These are phyloP conservation scores for Effrenium voratum DNA, from an alignment of 73 alveolate genomes.

Conservation along the genomic window DNA sequence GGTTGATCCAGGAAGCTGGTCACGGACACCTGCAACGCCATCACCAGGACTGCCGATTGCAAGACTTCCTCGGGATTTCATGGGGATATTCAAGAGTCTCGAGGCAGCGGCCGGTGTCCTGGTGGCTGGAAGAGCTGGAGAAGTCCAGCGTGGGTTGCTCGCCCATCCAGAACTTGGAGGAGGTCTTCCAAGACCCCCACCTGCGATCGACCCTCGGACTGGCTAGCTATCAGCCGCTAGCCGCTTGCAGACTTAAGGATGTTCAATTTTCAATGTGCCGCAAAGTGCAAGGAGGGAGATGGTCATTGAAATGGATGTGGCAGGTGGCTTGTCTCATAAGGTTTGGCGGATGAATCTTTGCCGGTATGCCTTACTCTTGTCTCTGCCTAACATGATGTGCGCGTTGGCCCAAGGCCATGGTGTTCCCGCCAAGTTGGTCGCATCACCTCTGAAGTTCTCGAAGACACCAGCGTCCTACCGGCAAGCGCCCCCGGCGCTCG, in stretches of 20 bases:
- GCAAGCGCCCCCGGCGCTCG: constrained; percentile 50
- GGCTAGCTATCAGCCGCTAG: not conserved
- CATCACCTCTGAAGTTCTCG: constrained; percentile 89
- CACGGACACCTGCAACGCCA: constrained; percentile 85
- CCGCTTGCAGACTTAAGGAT: too few species aligned
- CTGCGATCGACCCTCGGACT: constrained; percentile 49
- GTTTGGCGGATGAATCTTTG: not conserved
- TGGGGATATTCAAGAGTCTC: not conserved
- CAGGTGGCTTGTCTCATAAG: not conserved
- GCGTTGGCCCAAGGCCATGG: constrained; percentile 8
- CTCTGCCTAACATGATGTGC: not conserved
- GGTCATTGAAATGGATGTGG: constrained; percentile 68
- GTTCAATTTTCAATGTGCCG: too few species aligned
- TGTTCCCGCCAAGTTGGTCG: constrained; percentile 87
- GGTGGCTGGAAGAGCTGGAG: constrained; percentile 80
- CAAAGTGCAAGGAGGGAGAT: constrained; percentile 55
- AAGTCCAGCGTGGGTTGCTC: constrained; percentile 77
- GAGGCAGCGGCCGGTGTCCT: constrained; percentile 40
- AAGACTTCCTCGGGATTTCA: not conserved
- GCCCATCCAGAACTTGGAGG: constrained; percentile 57
- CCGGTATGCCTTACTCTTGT: too few species aligned
- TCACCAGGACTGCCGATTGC: constrained; percentile 41
- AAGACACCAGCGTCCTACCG: constrained; percentile 57
- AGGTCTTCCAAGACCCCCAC: constrained; percentile 80
- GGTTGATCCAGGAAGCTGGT: constrained; percentile 82